A percentile compares a stretch with the other conserved stretches of the same genome.
These are phyloP conservation scores for Phaeosphaeriaceae sp. DNA, from an alignment of 2,329 filamentous ascomycete species.

Conservation along the genomic window DNA sequence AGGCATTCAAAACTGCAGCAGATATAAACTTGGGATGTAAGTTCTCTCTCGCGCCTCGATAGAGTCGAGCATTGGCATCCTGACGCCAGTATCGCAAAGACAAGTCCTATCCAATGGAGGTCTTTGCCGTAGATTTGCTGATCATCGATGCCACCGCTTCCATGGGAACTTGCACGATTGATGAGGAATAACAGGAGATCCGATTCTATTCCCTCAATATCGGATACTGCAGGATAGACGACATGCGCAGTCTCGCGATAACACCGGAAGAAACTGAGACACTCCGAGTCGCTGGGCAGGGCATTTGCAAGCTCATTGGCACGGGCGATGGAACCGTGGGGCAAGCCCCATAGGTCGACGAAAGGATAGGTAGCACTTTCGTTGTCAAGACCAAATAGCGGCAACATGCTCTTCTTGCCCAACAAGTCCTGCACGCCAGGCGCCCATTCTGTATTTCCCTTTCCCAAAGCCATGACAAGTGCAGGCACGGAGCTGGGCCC, in stretches of 20 bases:
- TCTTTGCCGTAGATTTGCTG: slow-evolving; percentile 64
- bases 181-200: slow-evolving; percentile 61
- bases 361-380: slow-evolving; percentile 70
- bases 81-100: slow-evolving; percentile 68
- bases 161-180: slow-evolving; percentile 55
- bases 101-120: slow-evolving; percentile 64
- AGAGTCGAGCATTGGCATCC: slow-evolving; percentile 66
- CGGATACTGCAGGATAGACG: slow-evolving; percentile 66
- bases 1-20: slow-evolving; percentile 71
- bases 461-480: slow-evolving; percentile 60
- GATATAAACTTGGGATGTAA: slow-evolving; percentile 69
- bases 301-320: slow-evolving; percentile 65
- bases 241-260: slow-evolving; percentile 65
- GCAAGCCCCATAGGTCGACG: slow-evolving; percentile 67
- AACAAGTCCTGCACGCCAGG: slow-evolving; percentile 63
- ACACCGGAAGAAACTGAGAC: slow-evolving; percentile 62
- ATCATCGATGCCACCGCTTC: slow-evolving; percentile 55
- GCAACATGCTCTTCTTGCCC: slow-evolving; percentile 65
- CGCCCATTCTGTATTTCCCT: slow-evolving; percentile 52
- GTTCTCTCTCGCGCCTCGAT: slow-evolving; percentile 64
- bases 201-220: slow-evolving; percentile 61
- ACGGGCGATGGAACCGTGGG: slow-evolving; percentile 64
- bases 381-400: slow-evolving; percentile 68
- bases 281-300: slow-evolving; percentile 64
- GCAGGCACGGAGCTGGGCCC: slow-evolving; percentile 68